Evolutionary conservation across 306 rosid genomes (phyloP).

Genomic region (Oemleria cerasiformis): DNA sequence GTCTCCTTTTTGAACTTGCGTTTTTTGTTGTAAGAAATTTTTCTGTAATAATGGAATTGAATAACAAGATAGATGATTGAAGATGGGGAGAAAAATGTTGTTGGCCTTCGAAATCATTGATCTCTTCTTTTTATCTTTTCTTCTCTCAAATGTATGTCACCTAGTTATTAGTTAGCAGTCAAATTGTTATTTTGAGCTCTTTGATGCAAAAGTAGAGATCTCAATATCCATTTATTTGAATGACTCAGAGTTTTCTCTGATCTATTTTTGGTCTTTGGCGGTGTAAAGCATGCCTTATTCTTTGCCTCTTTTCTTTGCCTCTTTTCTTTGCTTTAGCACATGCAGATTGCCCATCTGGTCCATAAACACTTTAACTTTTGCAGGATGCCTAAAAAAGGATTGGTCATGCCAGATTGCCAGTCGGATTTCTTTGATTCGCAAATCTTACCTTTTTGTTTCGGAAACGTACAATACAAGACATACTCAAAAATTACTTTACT

Average conservation of each 20-base stretch:
- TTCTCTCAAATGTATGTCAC: background rate
- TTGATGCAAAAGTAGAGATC: background rate
- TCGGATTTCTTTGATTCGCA: background rate
- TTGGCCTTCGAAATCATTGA: background rate
- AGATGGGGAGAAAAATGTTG: conserved; percentile 3
- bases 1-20: conserved; percentile 17
- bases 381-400: conserved; percentile 9
- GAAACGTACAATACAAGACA: too few species aligned
- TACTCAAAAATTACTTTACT: too few species aligned
- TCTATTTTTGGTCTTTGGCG: background rate
- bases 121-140: background rate
- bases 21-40: conserved; percentile 19
- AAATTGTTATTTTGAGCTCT: background rate
- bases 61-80: conserved; percentile 16
- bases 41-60: conserved; percentile 21
- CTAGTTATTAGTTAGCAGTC: background rate
- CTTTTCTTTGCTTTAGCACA: conserved; percentile 26
- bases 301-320: conserved; percentile 9
- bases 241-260: background rate
- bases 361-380: conserved; percentile 30
- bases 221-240: background rate
- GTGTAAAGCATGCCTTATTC: conserved; percentile 11
- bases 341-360: conserved; percentile 21
- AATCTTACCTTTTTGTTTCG: too few species aligned
- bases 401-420: background rate